Evolutionary conservation across 768 basidiomycete genomes (phyloP).

Genomic region (Baorangia bicolor): DNA sequence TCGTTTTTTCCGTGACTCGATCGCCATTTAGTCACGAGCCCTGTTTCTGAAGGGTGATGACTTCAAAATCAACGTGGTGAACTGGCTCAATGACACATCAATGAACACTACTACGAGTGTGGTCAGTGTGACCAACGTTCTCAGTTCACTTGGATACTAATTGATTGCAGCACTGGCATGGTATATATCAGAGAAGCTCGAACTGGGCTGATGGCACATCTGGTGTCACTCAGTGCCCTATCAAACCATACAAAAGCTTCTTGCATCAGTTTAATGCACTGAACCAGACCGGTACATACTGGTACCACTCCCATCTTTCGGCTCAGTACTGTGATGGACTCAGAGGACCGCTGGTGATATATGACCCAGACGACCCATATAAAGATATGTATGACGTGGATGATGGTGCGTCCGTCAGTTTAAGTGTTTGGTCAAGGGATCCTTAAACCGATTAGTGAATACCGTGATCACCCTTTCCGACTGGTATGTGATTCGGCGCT

Average conservation of each 20-base stretch:
- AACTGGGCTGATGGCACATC: conserved; percentile 47
- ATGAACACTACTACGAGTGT: conserved; percentile 53
- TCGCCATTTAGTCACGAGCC: background rate
- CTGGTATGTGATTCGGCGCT: conserved; percentile 2
- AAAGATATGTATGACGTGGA: conserved; percentile 42
- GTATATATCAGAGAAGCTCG: conserved; percentile 40
- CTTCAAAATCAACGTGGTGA: conserved; percentile 45
- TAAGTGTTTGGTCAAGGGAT: background rate
- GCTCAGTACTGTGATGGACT: conserved; percentile 39
- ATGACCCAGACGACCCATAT: conserved; percentile 43
- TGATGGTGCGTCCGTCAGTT: conserved; percentile 30
- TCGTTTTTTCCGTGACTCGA: background rate
- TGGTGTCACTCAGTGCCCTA: conserved; percentile 36
- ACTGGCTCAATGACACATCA: conserved; percentile 42
- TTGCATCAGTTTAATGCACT: conserved; percentile 22
- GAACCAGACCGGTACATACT: conserved; percentile 29
- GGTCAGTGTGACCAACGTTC: conserved; percentile 31
- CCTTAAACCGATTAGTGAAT: conserved; percentile 15
- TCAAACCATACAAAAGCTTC: conserved; percentile 17
- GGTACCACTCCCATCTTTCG: conserved; percentile 38
- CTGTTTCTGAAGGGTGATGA: conserved; percentile 32
- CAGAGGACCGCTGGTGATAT: conserved; percentile 36
- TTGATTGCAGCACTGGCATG: conserved; percentile 53
- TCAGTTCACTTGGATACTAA: background rate
- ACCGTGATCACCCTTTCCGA: conserved; percentile 45